Evolutionary conservation across 2,329 filamentous ascomycete species (phyloP).

Genomic region (Colletotrichum caudatum): DNA sequence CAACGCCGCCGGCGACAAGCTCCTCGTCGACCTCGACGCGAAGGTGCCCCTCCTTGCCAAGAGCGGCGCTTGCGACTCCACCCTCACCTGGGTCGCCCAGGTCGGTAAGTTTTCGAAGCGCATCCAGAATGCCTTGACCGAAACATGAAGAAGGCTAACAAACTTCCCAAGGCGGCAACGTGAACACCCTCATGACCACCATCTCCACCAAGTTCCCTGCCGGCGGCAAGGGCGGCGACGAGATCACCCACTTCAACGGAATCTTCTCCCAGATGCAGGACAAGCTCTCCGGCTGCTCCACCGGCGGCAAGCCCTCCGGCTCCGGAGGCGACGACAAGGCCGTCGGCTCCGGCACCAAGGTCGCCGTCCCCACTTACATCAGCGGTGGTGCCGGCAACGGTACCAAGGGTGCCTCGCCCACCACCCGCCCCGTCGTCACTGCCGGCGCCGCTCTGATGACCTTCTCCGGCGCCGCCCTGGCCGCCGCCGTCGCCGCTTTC

Average conservation of each 20-base stretch:
- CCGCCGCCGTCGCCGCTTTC: conserved; percentile 27
- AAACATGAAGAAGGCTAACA: background rate
- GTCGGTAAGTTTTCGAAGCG: conserved; percentile 9
- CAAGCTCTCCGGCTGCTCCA: conserved; percentile 26
- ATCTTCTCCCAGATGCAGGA: conserved; percentile 35
- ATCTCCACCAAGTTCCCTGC: conserved; percentile 41
- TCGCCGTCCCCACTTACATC: background rate
- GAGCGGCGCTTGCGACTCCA: conserved; percentile 26
- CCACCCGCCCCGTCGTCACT: conserved; percentile 29
- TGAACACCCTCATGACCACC: conserved; percentile 39
- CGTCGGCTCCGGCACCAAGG: conserved; percentile 20
- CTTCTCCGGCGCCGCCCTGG: conserved; percentile 32
- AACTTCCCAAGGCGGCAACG: conserved; percentile 18
- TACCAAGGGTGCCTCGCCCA: conserved; percentile 20
- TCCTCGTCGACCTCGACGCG: conserved; percentile 30
- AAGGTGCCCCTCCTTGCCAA: conserved; percentile 24
- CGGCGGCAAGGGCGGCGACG: conserved; percentile 39
- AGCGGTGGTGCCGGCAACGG: conserved; percentile 6
- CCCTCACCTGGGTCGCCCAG: conserved; percentile 35
- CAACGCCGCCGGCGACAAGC: conserved; percentile 40
- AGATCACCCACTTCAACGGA: conserved; percentile 35
- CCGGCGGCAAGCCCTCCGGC: conserved; percentile 11
- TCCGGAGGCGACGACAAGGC: conserved; percentile 7
- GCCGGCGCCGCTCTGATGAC: conserved; percentile 32
- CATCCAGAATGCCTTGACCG: accelerated